These are phyloP conservation scores for Phaeosphaeria sp. DNA, from an alignment of 2,329 filamentous ascomycete species.

Conservation along the genomic window DNA sequence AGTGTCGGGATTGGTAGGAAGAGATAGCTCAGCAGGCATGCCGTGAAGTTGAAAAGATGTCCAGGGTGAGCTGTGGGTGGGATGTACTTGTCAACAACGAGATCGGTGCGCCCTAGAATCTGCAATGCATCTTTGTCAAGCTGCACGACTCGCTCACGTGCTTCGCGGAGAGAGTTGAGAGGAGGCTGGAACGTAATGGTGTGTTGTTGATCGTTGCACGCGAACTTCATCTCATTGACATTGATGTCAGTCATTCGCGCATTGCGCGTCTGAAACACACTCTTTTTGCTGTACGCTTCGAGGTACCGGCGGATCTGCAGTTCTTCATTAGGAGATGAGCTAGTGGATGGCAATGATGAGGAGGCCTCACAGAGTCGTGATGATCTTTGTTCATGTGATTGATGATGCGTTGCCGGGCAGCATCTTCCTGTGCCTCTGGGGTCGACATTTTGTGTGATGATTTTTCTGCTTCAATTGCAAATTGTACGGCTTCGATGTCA, in stretches of 20 bases:
- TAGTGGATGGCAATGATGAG: neutral
- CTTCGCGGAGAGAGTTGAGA: slow-evolving; percentile 71
- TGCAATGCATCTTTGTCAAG: slow-evolving; percentile 70
- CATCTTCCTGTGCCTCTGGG: slow-evolving; percentile 52
- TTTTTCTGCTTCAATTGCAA: neutral
- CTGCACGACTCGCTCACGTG: slow-evolving; percentile 72
- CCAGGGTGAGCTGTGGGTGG: slow-evolving; percentile 54
- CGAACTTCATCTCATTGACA: slow-evolving; percentile 68
- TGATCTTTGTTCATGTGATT: slow-evolving; percentile 90
- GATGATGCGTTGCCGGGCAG: slow-evolving; percentile 69
- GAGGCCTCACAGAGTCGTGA: slow-evolving; percentile 62
- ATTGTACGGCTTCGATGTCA: neutral
- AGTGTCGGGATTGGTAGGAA: slow-evolving; percentile 37
- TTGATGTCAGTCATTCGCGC: slow-evolving; percentile 71
- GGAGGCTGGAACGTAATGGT: slow-evolving; percentile 72
- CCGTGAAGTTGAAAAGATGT: slow-evolving; percentile 62
- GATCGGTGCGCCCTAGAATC: slow-evolving; percentile 66
- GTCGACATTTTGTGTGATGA: slow-evolving; percentile 31
- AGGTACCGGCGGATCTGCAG: slow-evolving; percentile 72
- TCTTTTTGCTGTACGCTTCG: slow-evolving; percentile 71
- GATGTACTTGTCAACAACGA: slow-evolving; percentile 61
- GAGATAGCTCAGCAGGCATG: slow-evolving; percentile 45
- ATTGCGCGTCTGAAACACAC: slow-evolving; percentile 61
- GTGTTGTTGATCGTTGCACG: slow-evolving; percentile 57
- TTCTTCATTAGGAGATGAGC: slow-evolving; percentile 12